Evolutionary conservation across 345 rosid species (phyloP).

Genomic region (Aquilaria yunnanensis): DNA sequence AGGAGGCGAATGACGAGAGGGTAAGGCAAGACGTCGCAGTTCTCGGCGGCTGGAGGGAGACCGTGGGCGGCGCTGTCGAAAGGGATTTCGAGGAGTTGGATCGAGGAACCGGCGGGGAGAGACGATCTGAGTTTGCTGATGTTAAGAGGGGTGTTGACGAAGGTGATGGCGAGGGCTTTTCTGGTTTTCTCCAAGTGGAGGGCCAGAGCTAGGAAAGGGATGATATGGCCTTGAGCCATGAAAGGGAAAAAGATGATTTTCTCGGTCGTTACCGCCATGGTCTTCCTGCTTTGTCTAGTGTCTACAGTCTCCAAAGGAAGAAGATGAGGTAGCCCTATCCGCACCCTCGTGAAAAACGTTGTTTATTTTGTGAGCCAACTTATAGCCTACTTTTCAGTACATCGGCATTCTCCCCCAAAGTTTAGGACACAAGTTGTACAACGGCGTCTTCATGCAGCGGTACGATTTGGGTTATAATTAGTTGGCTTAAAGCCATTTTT

Average conservation of each 20-base stretch:
- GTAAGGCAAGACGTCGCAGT: not conserved
- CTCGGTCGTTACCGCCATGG: conserved; percentile 8
- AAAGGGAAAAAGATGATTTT: conserved; percentile 20
- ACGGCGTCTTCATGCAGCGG: no score
- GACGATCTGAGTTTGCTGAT: not conserved
- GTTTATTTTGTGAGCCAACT: no score
- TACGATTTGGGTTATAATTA: no score
- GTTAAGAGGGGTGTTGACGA: not conserved
- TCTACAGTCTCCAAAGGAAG: not conserved
- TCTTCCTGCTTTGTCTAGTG: not conserved
- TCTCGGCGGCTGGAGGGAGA: conserved; percentile 3
- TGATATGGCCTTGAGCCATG: conserved; percentile 28
- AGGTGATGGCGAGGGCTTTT: not conserved
- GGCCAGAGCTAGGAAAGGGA: not conserved
- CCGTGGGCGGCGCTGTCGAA: not conserved
- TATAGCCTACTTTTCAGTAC: no score
- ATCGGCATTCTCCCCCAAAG: no score
- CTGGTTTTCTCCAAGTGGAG: not conserved
- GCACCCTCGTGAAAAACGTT: not conserved
- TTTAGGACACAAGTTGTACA: no score
- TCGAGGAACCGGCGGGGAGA: not conserved
- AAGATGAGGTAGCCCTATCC: no score
- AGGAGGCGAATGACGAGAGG: conserved; percentile 37
- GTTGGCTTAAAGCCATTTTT: no score
- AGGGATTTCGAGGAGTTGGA: not conserved